Evolutionary conservation across 495 filamentous ascomycete species (phyloP).

Genomic region (Tuber brumale): DNA sequence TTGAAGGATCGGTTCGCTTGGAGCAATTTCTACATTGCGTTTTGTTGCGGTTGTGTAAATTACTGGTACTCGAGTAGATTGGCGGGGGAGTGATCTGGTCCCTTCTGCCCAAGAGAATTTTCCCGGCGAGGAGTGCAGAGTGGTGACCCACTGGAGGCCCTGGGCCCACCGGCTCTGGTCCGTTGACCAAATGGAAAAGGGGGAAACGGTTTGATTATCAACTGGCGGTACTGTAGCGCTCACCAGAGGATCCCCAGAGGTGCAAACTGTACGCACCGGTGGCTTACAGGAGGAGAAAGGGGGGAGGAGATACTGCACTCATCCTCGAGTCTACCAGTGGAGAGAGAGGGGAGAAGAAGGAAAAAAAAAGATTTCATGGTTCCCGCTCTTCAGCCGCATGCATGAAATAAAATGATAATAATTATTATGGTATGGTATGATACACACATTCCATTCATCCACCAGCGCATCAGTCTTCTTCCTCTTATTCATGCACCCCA

Average conservation of each 20-base stretch:
- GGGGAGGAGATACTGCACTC: too few relatives aligned
- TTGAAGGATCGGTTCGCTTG: neutral
- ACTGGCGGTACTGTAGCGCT: neutral
- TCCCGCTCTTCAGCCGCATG: constrained; percentile 4
- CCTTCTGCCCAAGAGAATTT: neutral
- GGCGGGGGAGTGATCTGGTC: too few relatives aligned
- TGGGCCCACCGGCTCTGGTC: too few relatives aligned
- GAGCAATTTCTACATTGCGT: neutral
- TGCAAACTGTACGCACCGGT: neutral
- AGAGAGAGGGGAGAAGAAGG: neutral
- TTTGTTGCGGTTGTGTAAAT: too few relatives aligned
- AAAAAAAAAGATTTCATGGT: neutral
- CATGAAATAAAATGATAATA: neutral
- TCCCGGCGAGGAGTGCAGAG: neutral
- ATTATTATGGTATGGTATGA: neutral
- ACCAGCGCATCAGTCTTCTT: neutral
- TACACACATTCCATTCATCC: neutral
- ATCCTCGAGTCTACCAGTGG: too few relatives aligned
- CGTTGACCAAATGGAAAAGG: neutral
- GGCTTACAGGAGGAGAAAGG: neutral
- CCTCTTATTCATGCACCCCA: neutral
- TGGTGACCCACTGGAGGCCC: too few relatives aligned
- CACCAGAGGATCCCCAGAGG: neutral
- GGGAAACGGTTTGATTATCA: neutral
- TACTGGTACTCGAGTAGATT: too few relatives aligned